Percentiles rank a stretch among this genome's conserved stretches.
These are phyloP conservation scores for Pseudogymnoascus sp. DNA, from an alignment of 2,329 filamentous ascomycete species.

Conservation along the genomic window DNA sequence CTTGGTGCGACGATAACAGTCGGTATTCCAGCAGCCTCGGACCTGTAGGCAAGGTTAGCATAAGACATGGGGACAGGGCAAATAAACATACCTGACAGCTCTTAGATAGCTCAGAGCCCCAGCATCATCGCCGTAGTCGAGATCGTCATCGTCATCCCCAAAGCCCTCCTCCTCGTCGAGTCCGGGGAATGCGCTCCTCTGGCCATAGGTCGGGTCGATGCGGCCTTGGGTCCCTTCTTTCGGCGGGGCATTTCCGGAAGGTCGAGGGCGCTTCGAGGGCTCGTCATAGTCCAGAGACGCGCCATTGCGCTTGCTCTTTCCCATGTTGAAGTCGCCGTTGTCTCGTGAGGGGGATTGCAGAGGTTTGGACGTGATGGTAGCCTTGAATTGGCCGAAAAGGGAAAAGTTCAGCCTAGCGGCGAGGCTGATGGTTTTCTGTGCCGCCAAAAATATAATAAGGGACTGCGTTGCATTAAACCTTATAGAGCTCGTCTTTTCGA, in stretches of 20 bases:
- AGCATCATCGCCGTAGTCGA: slow-evolving; percentile 62
- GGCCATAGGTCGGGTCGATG: slow-evolving; percentile 60
- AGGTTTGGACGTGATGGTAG: neutral
- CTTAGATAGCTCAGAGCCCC: slow-evolving; percentile 57
- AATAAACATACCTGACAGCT: slow-evolving; percentile 57
- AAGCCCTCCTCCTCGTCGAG: slow-evolving; percentile 39
- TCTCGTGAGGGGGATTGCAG: neutral
- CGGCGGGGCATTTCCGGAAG: neutral
- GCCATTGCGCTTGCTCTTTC: slow-evolving; percentile 2
- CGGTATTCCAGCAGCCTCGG: slow-evolving; percentile 68
- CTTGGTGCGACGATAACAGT: slow-evolving; percentile 60
- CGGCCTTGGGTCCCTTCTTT: slow-evolving; percentile 22
- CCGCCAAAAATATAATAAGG: too few species aligned
- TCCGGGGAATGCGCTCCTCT: slow-evolving; percentile 65
- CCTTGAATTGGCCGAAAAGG: neutral
- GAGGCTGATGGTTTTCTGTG: neutral
- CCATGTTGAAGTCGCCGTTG: neutral
- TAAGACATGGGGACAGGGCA: neutral
- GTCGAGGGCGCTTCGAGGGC: neutral
- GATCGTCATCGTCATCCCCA: slow-evolving; percentile 37
- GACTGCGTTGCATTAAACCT: too few species aligned
- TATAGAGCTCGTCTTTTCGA: too few species aligned
- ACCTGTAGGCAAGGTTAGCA: slow-evolving; percentile 44
- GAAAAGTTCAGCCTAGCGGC: slow-evolving; percentile 3
- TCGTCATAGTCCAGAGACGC: slow-evolving; percentile 3